Percentiles rank a stretch among this genome's conserved stretches.
phyloP scores from a whole-genome alignment of 257 asterid genomes.

The Fraxinus excelsior region DNA sequence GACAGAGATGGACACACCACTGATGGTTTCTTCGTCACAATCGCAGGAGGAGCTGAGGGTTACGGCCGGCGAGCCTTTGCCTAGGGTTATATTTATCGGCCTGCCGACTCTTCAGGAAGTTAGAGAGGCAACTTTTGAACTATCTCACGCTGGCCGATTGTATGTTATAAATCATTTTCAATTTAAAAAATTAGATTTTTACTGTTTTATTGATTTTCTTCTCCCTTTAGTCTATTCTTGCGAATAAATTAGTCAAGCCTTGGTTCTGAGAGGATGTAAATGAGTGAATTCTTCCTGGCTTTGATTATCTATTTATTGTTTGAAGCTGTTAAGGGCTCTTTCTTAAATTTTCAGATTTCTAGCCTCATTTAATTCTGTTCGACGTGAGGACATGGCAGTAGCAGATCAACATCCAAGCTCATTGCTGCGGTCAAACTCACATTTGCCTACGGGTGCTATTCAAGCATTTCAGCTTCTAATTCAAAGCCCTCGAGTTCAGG shows the following conservation, averaged over 20 bases:
- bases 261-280: too few species aligned
- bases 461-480: too few species aligned
- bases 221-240: too few species aligned
- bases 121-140: conserved; percentile 78
- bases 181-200: not conserved
- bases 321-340: not conserved
- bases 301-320: not conserved
- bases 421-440: conserved; percentile 30
- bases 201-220: not conserved
- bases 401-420: conserved; percentile 23
- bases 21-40: conserved; percentile 37
- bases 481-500: too few species aligned
- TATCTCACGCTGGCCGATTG: conserved; percentile 63
- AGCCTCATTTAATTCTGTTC: conserved; percentile 35
- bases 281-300: not conserved
- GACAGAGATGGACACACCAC: conserved; percentile 3
- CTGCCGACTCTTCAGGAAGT: conserved; percentile 75
- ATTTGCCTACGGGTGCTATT: conserved; percentile 46
- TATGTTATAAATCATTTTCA: conserved; percentile 20
- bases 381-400: conserved; percentile 27
- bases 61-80: conserved; percentile 32
- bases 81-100: conserved; percentile 63
- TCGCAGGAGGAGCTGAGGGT: conserved; percentile 38
- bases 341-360: conserved; percentile 47
- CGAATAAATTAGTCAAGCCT: too few species aligned